phyloP scores from a whole-genome alignment of 2,329 filamentous ascomycete species.

The Aureobasidium uvarum region DNA sequence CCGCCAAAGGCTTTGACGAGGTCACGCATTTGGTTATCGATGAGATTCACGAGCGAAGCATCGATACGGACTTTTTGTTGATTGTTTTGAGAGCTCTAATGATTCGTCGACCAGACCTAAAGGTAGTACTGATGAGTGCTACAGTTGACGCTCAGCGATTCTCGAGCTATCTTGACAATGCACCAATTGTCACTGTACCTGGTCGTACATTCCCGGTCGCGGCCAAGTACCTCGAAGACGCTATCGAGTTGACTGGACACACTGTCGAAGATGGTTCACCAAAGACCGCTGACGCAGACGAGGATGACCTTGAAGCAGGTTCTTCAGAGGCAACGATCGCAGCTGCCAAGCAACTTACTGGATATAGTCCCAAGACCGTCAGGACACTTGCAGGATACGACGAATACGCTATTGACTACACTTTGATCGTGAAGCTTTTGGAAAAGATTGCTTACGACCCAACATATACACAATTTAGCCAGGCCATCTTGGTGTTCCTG shows the following conservation, averaged over 20 bases:
- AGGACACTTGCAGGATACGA: conserved; percentile 75
- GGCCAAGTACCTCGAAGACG: conserved; percentile 87
- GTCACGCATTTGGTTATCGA: conserved; percentile 95
- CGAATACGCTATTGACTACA: conserved; percentile 88
- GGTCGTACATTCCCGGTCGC: conserved; percentile 91
- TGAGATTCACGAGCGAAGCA: conserved; percentile 93
- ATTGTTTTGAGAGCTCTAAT: conserved; percentile 87
- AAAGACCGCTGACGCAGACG: conserved; percentile 47
- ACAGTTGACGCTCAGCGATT: conserved; percentile 92
- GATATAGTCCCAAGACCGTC: conserved; percentile 74
- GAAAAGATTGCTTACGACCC: conserved; percentile 69
- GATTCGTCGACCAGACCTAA: conserved; percentile 72
- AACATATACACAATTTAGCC: conserved; percentile 69
- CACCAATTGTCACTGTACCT: conserved; percentile 85
- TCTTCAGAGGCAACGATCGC: conserved; percentile 47
- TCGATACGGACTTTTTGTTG: conserved; percentile 93
- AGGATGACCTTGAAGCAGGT: conserved; percentile 44
- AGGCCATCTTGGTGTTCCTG: conserved; percentile 89
- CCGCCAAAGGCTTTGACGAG: conserved; percentile 78
- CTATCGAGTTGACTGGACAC: conserved; percentile 81
- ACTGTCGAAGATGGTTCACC: conserved; percentile 56
- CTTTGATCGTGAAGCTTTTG: conserved; percentile 77
- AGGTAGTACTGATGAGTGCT: conserved; percentile 95
- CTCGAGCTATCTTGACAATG: conserved; percentile 80
- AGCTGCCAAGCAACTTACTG: conserved; percentile 62